These are phyloP conservation scores for Taphrina confusa DNA, from an alignment of 1,139 yeast species.

Conservation along the genomic window DNA sequence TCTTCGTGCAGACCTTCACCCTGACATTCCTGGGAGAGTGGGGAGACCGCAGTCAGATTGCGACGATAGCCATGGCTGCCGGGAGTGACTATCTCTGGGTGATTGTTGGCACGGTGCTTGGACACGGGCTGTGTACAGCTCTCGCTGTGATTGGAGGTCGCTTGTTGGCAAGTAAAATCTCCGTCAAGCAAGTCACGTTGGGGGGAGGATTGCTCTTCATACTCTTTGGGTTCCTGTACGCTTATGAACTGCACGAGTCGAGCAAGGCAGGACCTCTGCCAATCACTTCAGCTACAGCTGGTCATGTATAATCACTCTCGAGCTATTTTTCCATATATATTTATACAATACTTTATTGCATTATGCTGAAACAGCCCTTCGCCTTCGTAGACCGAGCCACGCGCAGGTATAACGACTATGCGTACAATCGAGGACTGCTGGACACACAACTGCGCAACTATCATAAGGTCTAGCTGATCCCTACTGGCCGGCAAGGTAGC, in stretches of 20 bases:
- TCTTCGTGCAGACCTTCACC: conserved; percentile 90
- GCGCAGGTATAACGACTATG: too few relatives aligned
- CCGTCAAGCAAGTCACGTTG: conserved; percentile 86
- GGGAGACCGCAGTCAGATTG: conserved; percentile 98
- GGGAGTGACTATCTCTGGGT: conserved; percentile 91
- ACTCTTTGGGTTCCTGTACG: conserved; percentile 75
- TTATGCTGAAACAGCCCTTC: too few relatives aligned
- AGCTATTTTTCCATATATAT: too few relatives aligned
- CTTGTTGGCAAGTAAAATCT: conserved; percentile 80
- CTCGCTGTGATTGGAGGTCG: conserved; percentile 95
- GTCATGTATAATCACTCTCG: too few relatives aligned
- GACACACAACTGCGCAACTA: too few relatives aligned
- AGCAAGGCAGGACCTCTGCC: background rate
- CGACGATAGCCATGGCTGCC: conserved; percentile 98
- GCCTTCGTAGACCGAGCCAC: too few relatives aligned
- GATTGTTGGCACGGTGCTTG: conserved; percentile 82
- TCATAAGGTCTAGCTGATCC: too few relatives aligned
- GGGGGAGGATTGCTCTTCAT: conserved; percentile 89
- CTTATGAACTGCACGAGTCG: conserved; percentile 52
- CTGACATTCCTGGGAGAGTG: conserved; percentile 98
- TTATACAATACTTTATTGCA: too few relatives aligned
- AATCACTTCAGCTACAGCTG: too few relatives aligned
- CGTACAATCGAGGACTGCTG: too few relatives aligned
- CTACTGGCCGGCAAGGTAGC: too few relatives aligned
- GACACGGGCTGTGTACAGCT: conserved; percentile 86